These are phyloP conservation scores for Medicago truncatula DNA, from an alignment of 306 rosid genomes.

Conservation along the genomic window DNA sequence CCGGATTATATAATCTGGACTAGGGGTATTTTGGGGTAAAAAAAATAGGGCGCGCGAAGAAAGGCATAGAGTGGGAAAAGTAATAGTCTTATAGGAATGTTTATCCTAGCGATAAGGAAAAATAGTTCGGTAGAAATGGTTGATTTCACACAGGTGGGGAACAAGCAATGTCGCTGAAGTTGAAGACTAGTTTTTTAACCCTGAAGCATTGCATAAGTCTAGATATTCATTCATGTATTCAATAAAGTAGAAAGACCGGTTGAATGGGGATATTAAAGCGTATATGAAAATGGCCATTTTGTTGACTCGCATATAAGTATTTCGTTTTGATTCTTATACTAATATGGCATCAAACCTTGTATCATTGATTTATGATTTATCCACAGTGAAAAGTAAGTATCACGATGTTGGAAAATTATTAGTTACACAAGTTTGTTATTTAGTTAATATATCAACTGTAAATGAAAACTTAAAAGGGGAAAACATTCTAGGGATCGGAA, in stretches of 20 bases:
- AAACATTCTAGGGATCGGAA: not conserved
- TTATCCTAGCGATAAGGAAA: not conserved
- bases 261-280: not conserved
- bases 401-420: not conserved
- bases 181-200: not conserved
- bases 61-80: too few relatives aligned
- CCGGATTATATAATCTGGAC: too few relatives aligned
- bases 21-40: too few relatives aligned
- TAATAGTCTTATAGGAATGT: not conserved
- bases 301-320: not conserved
- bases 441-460: not conserved
- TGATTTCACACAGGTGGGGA: not conserved
- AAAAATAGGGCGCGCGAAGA: too few relatives aligned
- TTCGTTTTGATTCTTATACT: not conserved
- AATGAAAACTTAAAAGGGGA: not conserved
- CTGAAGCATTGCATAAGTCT: not conserved
- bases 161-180: not conserved
- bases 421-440: not conserved
- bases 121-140: not conserved
- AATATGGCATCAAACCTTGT: not conserved
- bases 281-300: not conserved
- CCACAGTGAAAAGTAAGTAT: not conserved
- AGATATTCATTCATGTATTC: not conserved
- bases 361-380: not conserved
- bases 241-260: not conserved